These are phyloP conservation scores for Candida sp. DNA, from an alignment of 1,139 yeast species.

Conservation along the genomic window DNA sequence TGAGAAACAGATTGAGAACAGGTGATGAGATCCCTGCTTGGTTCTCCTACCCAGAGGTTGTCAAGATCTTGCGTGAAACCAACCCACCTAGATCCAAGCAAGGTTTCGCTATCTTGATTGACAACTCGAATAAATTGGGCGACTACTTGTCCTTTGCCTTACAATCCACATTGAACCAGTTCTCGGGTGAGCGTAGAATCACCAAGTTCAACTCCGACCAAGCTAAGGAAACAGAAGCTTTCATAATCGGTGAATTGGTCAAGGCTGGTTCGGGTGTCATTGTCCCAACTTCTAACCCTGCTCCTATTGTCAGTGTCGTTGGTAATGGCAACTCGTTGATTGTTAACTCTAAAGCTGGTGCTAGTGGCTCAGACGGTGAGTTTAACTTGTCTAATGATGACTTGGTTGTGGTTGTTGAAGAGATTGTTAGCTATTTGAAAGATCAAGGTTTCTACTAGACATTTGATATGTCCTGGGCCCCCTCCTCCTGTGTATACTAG, in stretches of 20 bases:
- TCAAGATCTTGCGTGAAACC: conserved; percentile 84
- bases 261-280: conserved; percentile 93
- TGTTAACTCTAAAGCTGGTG: conserved; percentile 21
- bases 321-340: conserved; percentile 39
- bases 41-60: conserved; percentile 98
- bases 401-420: conserved; percentile 61
- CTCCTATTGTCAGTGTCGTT: conserved; percentile 49
- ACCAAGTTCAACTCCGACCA: conserved; percentile 62
- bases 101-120: conserved; percentile 77
- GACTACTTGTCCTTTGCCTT: conserved; percentile 75
- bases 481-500: not conserved
- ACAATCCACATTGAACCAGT: conserved; percentile 90
- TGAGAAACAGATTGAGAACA: conserved; percentile 84
- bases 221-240: conserved; percentile 43
- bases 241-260: conserved; percentile 80
- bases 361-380: conserved; percentile 14
- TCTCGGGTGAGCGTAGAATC: conserved; percentile 85
- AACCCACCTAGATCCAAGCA: conserved; percentile 92
- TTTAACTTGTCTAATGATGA: conserved; percentile 18
- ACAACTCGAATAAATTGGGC: conserved; percentile 55
- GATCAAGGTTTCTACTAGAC: conserved; percentile 70
- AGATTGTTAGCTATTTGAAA: conserved; percentile 71
- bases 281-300: conserved; percentile 46
- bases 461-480: not conserved
- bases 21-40: conserved; percentile 94